Evolutionary conservation across 2,329 filamentous ascomycete genomes (phyloP).

Genomic region (Penicillium expansum): DNA sequence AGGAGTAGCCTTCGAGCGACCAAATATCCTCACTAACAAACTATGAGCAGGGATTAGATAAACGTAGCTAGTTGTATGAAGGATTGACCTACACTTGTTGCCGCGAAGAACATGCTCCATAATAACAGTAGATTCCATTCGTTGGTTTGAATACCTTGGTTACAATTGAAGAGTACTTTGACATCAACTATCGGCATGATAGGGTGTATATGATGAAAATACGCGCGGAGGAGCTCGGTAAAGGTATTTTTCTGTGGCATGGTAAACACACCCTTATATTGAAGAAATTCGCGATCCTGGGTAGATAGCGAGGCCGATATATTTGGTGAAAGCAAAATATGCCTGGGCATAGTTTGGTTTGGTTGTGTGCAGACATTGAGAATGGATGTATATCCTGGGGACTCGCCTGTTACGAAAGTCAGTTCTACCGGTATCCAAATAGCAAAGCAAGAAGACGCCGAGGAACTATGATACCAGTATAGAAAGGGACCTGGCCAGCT

Average conservation of each 20-base stretch:
- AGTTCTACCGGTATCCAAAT: conserved; percentile 3
- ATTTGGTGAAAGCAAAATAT: conserved; percentile 21
- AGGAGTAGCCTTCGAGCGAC: conserved; percentile 30
- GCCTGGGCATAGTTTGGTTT: conserved; percentile 18
- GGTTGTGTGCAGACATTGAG: conserved; percentile 17
- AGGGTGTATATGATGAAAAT: conserved; percentile 30
- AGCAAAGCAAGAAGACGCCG: background rate
- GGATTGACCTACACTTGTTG: conserved; percentile 28
- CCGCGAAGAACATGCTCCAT: conserved; percentile 43
- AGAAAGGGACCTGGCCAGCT: conserved; percentile 24
- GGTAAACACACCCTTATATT: conserved; percentile 36
- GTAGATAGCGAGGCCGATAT: conserved; percentile 10
- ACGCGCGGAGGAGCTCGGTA: conserved; percentile 33
- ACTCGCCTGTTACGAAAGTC: conserved; percentile 6
- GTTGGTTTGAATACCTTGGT: conserved; percentile 23
- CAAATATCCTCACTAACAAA: background rate
- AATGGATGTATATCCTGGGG: background rate
- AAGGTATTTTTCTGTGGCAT: conserved; percentile 32
- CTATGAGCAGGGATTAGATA: conserved; percentile 10
- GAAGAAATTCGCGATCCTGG: conserved; percentile 26
- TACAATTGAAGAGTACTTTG: conserved; percentile 27
- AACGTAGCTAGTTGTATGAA: background rate
- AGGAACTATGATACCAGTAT: conserved; percentile 17
- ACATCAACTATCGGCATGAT: conserved; percentile 34
- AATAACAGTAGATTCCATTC: conserved; percentile 39